Conservation (phyloP, 1,139 yeast species). For the Geotrichum siamense region DNA sequence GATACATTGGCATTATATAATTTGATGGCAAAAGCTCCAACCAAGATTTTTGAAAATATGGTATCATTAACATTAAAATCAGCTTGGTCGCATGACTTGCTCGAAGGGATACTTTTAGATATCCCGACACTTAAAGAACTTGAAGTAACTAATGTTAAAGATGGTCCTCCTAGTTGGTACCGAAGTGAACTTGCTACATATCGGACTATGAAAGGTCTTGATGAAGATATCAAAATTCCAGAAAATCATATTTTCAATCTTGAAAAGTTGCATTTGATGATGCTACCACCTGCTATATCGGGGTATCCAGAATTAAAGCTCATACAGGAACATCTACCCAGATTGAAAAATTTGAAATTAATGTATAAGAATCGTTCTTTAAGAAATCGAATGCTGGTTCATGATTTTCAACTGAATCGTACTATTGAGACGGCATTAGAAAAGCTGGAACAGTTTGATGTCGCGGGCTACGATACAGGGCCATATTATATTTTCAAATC, state of each 20-base stretch:
- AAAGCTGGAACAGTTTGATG: neutral
- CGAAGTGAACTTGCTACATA: neutral
- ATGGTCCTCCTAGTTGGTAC: slow-evolving; percentile 9
- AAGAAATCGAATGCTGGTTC: neutral
- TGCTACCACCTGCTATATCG: neutral
- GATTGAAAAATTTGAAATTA: slow-evolving; percentile 1
- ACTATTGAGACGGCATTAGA: neutral
- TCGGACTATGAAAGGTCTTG: neutral
- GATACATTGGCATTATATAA: slow-evolving; percentile 10
- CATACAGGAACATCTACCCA: neutral
- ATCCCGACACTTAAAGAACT: slow-evolving; percentile 9
- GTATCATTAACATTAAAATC: slow-evolving; percentile 2
- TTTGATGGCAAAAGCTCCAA: slow-evolving; percentile 2
- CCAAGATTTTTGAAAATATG: slow-evolving; percentile 3
- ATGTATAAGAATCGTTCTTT: neutral
- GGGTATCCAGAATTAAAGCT: neutral
- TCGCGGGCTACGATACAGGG: neutral
- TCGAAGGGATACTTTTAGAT: neutral
- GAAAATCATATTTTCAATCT: neutral
- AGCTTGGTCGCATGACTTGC: neutral
- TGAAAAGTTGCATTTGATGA: neutral
- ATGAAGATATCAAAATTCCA: neutral
- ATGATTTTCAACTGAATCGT: neutral
- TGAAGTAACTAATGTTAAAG: neutral
- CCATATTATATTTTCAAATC: slow-evolving; percentile 1